Percentiles rank a stretch among this genome's conserved stretches.
Evolutionary conservation across 1,284 basidiomycete genomes (phyloP).

Genomic region (Peniophora sp.): DNA sequence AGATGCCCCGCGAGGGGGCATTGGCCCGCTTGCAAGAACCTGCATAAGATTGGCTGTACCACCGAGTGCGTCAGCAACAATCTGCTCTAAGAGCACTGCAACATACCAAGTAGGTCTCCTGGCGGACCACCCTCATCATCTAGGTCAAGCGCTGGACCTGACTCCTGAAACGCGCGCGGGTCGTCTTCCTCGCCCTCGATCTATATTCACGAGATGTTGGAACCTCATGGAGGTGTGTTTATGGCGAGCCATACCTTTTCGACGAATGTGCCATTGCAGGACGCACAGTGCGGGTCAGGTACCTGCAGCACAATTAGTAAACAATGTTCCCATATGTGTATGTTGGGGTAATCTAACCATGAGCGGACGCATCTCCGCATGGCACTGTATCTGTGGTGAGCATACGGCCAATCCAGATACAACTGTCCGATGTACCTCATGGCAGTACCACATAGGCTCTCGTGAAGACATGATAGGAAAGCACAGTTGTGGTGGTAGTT

Average conservation of each 20-base stretch:
- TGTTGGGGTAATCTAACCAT: conserved; percentile 44
- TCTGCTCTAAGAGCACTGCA: conserved; percentile 7
- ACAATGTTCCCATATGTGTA: background rate
- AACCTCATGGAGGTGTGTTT: background rate
- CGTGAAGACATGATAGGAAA: conserved; percentile 48
- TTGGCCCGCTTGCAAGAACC: conserved; percentile 7
- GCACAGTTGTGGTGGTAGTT: background rate
- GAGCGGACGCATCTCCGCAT: conserved; percentile 70
- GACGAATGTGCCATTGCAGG: conserved; percentile 65
- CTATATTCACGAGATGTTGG: conserved; percentile 26
- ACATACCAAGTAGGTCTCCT: conserved; percentile 38
- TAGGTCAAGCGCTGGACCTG: conserved; percentile 15
- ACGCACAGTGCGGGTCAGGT: conserved; percentile 69
- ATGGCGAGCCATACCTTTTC: conserved; percentile 52
- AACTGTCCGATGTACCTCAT: conserved; percentile 41
- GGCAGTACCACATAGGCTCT: conserved; percentile 73
- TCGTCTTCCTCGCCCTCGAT: conserved; percentile 67
- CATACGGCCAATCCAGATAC: conserved; percentile 1
- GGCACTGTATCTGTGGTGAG: conserved; percentile 40
- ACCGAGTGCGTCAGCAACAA: background rate
- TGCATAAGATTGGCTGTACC: conserved; percentile 1
- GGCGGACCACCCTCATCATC: conserved; percentile 24
- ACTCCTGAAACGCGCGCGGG: conserved; percentile 52
- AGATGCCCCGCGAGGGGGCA: background rate
- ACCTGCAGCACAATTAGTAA: conserved; percentile 31